Percentiles rank a stretch among this genome's conserved stretches.
Conservation (phyloP, 2,329 filamentous ascomycete species). For the Rhinocladiella mackenziei region DNA sequence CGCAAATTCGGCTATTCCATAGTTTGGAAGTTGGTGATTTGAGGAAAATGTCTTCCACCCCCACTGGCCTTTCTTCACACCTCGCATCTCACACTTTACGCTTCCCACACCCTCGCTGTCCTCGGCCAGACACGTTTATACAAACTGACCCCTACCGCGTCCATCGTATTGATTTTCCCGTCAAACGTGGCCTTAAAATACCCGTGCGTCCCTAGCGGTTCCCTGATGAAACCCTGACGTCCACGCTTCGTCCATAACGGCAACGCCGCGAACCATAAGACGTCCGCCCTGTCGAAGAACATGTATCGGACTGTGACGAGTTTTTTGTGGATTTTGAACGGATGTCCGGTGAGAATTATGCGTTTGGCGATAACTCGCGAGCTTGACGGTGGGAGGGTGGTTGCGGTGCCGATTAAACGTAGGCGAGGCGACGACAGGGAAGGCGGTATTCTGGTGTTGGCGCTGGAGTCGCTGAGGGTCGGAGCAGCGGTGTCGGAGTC, state of each 20-base stretch:
- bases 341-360: conserved; percentile 88
- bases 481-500: conserved; percentile 6
- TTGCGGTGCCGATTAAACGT: conserved; percentile 79
- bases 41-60: no score
- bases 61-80: no score
- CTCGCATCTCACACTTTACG: not conserved
- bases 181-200: conserved; percentile 99
- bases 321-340: conserved; percentile 98
- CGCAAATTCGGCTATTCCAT: no score
- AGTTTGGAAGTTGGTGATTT: not conserved
- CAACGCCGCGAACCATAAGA: conserved; percentile 95
- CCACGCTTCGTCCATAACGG: conserved; percentile 92
- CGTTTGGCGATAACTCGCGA: conserved; percentile 85
- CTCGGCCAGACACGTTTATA: conserved; percentile 85
- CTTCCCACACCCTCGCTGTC: conserved; percentile 44
- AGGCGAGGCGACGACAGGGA: conserved; percentile 51
- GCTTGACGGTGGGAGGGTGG: conserved; percentile 71
- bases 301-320: conserved; percentile 97
- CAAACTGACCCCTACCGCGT: conserved; percentile 83
- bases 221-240: conserved; percentile 86
- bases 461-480: conserved; percentile 37
- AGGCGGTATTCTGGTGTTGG: conserved; percentile 44
- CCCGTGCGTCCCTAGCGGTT: conserved; percentile 91
- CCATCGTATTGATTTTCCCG: conserved; percentile 89
- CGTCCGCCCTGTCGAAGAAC: conserved; percentile 97